These are phyloP conservation scores for Exophiala mesophila DNA, from an alignment of 2,329 filamentous ascomycete species.

Conservation along the genomic window DNA sequence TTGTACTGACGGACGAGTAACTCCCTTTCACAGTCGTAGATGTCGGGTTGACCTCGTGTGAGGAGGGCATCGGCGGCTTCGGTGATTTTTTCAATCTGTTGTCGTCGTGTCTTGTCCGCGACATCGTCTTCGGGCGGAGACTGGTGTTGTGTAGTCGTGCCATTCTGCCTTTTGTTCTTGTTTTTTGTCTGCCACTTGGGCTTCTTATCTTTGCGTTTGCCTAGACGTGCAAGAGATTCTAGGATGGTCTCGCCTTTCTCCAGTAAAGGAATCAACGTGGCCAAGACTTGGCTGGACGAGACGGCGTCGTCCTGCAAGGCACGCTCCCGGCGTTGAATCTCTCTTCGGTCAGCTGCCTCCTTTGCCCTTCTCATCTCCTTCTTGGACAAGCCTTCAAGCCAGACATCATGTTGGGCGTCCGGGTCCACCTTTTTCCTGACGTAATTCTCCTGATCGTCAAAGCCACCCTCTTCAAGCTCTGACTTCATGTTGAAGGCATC, in stretches of 20 bases:
- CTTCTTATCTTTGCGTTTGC: constrained; percentile 56
- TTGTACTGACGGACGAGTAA: constrained; percentile 75
- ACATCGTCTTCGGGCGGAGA: constrained; percentile 54
- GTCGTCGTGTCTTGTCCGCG: constrained; percentile 63
- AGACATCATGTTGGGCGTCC: constrained; percentile 83
- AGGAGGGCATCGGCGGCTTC: constrained; percentile 84
- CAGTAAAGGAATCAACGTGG: constrained; percentile 65
- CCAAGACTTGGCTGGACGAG: constrained; percentile 68
- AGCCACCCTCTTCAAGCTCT: constrained; percentile 88
- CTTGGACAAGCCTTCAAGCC: constrained; percentile 88
- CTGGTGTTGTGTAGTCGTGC: constrained; percentile 8
- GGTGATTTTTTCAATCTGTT: constrained; percentile 75
- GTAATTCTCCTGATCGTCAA: constrained; percentile 87
- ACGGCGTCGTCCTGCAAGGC: constrained; percentile 70
- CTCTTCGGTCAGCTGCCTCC: constrained; percentile 79
- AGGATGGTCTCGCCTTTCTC: constrained; percentile 79
- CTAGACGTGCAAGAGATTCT: constrained; percentile 79
- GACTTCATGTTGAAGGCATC: constrained; percentile 92
- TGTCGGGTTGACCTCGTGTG: constrained; percentile 75
- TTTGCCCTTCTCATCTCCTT: constrained; percentile 87
- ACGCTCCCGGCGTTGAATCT: constrained; percentile 67
- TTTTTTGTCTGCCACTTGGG: constrained; percentile 34
- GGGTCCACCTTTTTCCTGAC: constrained; percentile 84
- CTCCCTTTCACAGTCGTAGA: constrained; percentile 87
- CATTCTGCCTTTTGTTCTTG: constrained; percentile 39